Evolutionary conservation across 2,329 filamentous ascomycete genomes (phyloP), one percentile per base, ranked within the genome.

Genomic region (Samsoniella hepiali): DNA sequence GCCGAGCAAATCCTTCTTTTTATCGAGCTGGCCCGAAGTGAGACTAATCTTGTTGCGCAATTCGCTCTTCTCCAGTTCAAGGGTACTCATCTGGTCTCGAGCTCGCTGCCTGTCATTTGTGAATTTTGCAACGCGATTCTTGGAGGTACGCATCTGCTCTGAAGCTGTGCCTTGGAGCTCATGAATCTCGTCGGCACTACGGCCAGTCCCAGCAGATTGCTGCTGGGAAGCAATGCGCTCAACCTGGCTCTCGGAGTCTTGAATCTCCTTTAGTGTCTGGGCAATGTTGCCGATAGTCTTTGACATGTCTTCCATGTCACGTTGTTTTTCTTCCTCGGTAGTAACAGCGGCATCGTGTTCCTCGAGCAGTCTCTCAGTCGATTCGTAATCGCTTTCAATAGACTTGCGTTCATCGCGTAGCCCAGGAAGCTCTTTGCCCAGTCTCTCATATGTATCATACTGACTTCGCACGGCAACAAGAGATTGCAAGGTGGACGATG

Each of bases 111-210:
- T 88, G 40, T 95, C 91, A 13, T 77, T 78, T 0, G 82, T 85
- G 38, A 96, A 76, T 69, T 90, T 90, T 7, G 83, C 76, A 13
- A 94, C 81, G 50, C 81, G 83, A 49, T 80, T 80, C 71, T 91
- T 92, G 34, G 87, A 77, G 29, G 78, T 77, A 62, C 88, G 85
- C 67, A 87, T 82, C 71, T 91, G 86, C 65, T 93, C 91, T 27
- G 84, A 84, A 63, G 88, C 82, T 22, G 79, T 77, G 55, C 86
- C 86, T 65, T 93, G 85, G 55, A 93, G 85, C 60, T 91, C 88
- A 69, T 95, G 90, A 60, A 98, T 93, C 68, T 95, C 91, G 61
- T 96, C 91, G 7, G 92, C 83, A 36, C 90, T 91, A 66, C 91
- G 86, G 15, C 85, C 84, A 10, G 82, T 75, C 32, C 83, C 81